phyloP scores from a whole-genome alignment of 1,284 basidiomycete species.

The Phellopilus nigrolimitatus region DNA sequence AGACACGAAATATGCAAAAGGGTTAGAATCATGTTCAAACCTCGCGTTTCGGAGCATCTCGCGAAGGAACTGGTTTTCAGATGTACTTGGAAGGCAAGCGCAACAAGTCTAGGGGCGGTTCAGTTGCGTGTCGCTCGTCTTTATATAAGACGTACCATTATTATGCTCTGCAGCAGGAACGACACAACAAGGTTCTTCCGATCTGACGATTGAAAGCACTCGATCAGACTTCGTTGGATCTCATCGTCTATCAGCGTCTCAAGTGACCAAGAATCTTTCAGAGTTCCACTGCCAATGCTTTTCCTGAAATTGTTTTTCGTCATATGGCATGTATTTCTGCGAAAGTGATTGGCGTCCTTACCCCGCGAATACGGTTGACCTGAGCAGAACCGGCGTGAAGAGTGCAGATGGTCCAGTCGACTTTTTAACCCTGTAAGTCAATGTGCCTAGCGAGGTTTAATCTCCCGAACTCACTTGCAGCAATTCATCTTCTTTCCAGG shows the following conservation, averaged over 20 bases:
- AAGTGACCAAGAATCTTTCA: neutral
- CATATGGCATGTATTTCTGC: neutral
- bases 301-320: neutral
- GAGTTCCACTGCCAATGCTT: neutral
- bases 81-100: constrained; percentile 2
- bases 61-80: neutral
- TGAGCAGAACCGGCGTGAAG: constrained; percentile 4
- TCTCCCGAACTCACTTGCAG: neutral
- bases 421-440: neutral
- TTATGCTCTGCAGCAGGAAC: constrained; percentile 4
- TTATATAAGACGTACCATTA: constrained; percentile 6
- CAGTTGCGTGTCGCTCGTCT: neutral
- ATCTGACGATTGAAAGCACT: neutral
- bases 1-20: neutral
- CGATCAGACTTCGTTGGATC: neutral
- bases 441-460: neutral
- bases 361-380: neutral
- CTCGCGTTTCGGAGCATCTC: neutral
- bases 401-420: neutral
- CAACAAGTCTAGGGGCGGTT: neutral
- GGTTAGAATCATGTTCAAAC: neutral
- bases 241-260: neutral
- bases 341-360: neutral
- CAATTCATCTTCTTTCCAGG: constrained; percentile 2
- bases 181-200: neutral